phyloP scores from a whole-genome alignment of 2,329 filamentous ascomycete species.

The Diaporthe vexans region DNA sequence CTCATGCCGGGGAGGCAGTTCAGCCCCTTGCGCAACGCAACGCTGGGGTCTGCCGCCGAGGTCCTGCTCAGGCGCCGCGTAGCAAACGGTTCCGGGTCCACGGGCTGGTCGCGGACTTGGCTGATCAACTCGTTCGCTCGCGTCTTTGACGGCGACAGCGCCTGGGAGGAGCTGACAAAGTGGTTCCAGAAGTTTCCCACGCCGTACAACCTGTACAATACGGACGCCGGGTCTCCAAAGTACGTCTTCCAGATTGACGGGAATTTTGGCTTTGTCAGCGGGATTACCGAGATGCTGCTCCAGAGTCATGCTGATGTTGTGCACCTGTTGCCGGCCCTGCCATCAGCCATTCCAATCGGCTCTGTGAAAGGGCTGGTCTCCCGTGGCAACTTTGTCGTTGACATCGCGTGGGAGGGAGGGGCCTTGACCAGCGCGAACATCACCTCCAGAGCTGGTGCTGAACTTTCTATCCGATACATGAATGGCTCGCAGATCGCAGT shows the following conservation, averaged over 20 bases:
- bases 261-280: slow-evolving; percentile 27
- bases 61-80: slow-evolving; percentile 43
- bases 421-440: slow-evolving; percentile 6
- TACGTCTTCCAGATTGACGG: slow-evolving; percentile 35
- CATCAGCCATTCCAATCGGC: background rate
- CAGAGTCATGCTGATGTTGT: slow-evolving; percentile 29
- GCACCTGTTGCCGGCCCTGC: slow-evolving; percentile 12
- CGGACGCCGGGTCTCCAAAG: slow-evolving; percentile 5
- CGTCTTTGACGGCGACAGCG: slow-evolving; percentile 26
- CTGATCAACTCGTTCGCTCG: slow-evolving; percentile 20
- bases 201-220: slow-evolving; percentile 11
- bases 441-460: slow-evolving; percentile 3
- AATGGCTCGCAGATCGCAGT: slow-evolving; percentile 9
- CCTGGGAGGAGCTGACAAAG: slow-evolving; percentile 7
- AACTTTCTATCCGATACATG: slow-evolving; percentile 14
- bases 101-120: slow-evolving; percentile 18
- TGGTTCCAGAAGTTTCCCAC: slow-evolving; percentile 19
- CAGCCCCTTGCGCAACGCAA: slow-evolving; percentile 39
- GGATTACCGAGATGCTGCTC: slow-evolving; percentile 33
- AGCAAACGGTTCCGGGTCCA: slow-evolving; percentile 37
- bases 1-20: slow-evolving; percentile 43
- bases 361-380: background rate
- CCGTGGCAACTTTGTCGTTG: slow-evolving; percentile 14
- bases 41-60: slow-evolving; percentile 39
- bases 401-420: slow-evolving; percentile 4